These are phyloP conservation scores for Naganishia vishniacii DNA, from an alignment of 768 basidiomycete species.

Conservation along the genomic window DNA sequence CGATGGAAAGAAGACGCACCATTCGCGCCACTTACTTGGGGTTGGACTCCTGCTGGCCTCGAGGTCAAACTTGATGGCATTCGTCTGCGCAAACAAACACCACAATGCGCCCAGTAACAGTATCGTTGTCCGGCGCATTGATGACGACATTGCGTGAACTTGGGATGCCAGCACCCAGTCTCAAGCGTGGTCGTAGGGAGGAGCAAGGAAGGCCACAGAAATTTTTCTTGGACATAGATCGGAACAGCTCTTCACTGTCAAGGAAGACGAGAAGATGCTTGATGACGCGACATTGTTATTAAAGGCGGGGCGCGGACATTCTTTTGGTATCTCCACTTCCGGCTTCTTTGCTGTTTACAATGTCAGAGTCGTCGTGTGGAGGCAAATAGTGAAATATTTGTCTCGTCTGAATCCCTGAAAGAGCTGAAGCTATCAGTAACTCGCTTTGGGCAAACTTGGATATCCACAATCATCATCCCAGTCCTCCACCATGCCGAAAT, in stretches of 20 bases:
- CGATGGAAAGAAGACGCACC: background rate
- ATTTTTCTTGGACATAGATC: too few species aligned
- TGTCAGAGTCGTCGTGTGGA: slow-evolving; percentile 3
- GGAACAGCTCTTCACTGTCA: too few species aligned
- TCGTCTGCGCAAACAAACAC: background rate
- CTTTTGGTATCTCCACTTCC: background rate
- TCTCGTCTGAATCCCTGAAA: too few species aligned
- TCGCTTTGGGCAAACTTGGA: too few species aligned
- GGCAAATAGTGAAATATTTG: slow-evolving; percentile 16
- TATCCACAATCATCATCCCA: background rate
- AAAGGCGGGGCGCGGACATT: background rate
- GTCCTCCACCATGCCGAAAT: slow-evolving; percentile 23
- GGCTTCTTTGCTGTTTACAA: background rate
- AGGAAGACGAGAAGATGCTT: background rate
- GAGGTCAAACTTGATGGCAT: slow-evolving; percentile 80
- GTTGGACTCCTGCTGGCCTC: slow-evolving; percentile 66
- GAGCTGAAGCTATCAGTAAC: too few species aligned
- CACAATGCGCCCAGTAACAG: background rate
- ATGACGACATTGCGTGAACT: background rate
- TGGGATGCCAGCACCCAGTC: background rate
- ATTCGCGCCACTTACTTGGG: slow-evolving; percentile 50
- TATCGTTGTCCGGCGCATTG: slow-evolving; percentile 1
- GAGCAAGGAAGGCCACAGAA: background rate
- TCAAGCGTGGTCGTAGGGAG: background rate
- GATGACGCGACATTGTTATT: background rate